Percentiles rank a stretch among this genome's conserved stretches.
Evolutionary conservation across 192 early-diverging fungal genomes (phyloP).

Genomic region (Paraglomus brasilianum): DNA sequence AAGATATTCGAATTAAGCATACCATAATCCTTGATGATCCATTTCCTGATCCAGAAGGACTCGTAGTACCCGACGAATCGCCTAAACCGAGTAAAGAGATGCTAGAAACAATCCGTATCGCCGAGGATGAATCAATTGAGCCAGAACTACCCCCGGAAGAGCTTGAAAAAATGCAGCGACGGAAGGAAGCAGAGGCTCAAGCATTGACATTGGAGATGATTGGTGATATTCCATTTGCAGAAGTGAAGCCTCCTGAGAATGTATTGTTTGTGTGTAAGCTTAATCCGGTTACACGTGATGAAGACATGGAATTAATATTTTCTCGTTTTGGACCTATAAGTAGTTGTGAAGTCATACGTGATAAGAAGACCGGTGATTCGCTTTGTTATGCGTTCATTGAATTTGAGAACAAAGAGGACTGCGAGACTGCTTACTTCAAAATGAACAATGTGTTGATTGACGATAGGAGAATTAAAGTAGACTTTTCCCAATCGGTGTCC

Average conservation of each 20-base stretch:
- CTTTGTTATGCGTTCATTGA: conserved; percentile 97
- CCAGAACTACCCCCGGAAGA: conserved; percentile 59
- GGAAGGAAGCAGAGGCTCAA: conserved; percentile 75
- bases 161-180: conserved; percentile 62
- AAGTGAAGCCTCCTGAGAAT: conserved; percentile 96
- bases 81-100: conserved; percentile 76
- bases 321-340: conserved; percentile 84
- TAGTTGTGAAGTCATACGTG: conserved; percentile 90
- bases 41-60: conserved; percentile 75
- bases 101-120: conserved; percentile 70
- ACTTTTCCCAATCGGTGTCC: conserved; percentile 95
- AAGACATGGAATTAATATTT: conserved; percentile 92
- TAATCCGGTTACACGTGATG: conserved; percentile 85
- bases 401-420: conserved; percentile 82
- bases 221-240: conserved; percentile 94
- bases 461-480: conserved; percentile 93
- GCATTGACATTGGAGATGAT: conserved; percentile 98
- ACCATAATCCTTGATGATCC: conserved; percentile 93
- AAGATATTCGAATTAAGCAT: conserved; percentile 88
- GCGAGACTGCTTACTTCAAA: conserved; percentile 93
- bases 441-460: conserved; percentile 97
- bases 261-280: conserved; percentile 95
- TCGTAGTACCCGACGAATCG: conserved; percentile 65
- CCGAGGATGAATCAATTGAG: conserved; percentile 74
- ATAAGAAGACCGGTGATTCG: conserved; percentile 77